Conservation (phyloP, 495 filamentous ascomycete genomes). For the Staphylotrichum tortipilum region DNA sequence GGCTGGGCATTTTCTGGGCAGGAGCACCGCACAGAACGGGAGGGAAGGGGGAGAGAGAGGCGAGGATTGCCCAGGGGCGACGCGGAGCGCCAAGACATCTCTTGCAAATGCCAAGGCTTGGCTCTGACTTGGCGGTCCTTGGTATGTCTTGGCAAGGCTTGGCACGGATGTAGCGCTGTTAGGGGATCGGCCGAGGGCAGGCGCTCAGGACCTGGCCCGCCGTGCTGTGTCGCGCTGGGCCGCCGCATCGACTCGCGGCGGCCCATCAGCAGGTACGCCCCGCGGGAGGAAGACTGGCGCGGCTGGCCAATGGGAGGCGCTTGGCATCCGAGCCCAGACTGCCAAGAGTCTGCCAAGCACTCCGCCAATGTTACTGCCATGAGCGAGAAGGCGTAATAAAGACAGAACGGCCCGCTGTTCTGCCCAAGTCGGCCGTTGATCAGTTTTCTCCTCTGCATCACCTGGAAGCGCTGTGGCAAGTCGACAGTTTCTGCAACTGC, state of each 20-base stretch:
- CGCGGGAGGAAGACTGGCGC: conserved; percentile 10
- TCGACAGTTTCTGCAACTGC: background rate
- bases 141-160: conserved; percentile 18
- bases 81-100: conserved; percentile 21
- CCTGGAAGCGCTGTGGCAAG: background rate
- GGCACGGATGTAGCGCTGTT: conserved; percentile 20
- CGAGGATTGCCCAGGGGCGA: too few species aligned
- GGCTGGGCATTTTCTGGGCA: conserved; percentile 1
- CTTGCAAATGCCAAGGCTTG: conserved; percentile 29
- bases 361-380: conserved; percentile 38
- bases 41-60: conserved; percentile 14
- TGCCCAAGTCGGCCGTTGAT: conserved; percentile 21
- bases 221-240: background rate
- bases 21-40: conserved; percentile 13
- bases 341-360: conserved; percentile 40
- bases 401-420: conserved; percentile 36
- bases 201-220: background rate
- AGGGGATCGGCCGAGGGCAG: background rate
- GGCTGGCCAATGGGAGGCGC: conserved; percentile 18
- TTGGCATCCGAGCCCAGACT: conserved; percentile 26
- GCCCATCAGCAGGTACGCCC: conserved; percentile 17
- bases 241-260: too few species aligned
- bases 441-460: conserved; percentile 25
- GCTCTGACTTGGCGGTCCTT: conserved; percentile 23
- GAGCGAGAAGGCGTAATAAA: conserved; percentile 37